Evolutionary conservation across 75 land plant species (phyloP), one percentile per base, ranked within the genome.

Genomic region (Picea glauca): DNA sequence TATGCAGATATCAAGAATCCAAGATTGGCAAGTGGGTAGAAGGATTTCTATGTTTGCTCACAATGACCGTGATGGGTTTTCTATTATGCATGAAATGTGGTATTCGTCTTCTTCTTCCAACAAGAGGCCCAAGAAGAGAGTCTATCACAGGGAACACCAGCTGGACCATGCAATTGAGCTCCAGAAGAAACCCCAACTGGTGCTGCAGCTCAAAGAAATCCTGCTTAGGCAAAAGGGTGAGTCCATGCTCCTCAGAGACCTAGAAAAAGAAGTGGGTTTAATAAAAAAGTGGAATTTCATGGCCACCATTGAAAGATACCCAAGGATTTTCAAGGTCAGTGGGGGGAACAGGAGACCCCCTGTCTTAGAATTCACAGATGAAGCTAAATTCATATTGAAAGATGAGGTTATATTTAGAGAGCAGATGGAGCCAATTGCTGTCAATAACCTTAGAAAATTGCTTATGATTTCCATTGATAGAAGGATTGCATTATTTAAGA

Each of bases 381-480:
- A 86, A 58, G 93, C 93, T 3, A 62, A 83, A 57, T 70, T 26
- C 73, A 79, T 92, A 66, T 78, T 85, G 3, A 68, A 35, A 54
- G 82, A 81, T 78, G 94, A 94, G 62, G 58, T 62, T 6, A 58
- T 60, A 1, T 85, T 80, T 5, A 84, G 77, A 64, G 75, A 66
- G 11, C 31, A 65, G 75, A 88, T 90, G 89, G 97, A 94, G 46
- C 89, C 88, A 8, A 82, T 88, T 58, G 38, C 89, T 65, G 93
- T 92, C 18, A 82, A 64, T 66, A 90, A 91, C 35, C 84, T 94
- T 23, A 86, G 89, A 82, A 94, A 94, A 86, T 58, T 94, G 74
- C 78, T 94, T 66, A 94, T 94, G 97, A 62, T 94, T 87, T 88
- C 94, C 0, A 82, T 84, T 73, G 92, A 92, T 56, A 90, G 91